Evolutionary conservation across 2,329 filamentous ascomycete genomes (phyloP).

Genomic region (Trichoderma hamatum): DNA sequence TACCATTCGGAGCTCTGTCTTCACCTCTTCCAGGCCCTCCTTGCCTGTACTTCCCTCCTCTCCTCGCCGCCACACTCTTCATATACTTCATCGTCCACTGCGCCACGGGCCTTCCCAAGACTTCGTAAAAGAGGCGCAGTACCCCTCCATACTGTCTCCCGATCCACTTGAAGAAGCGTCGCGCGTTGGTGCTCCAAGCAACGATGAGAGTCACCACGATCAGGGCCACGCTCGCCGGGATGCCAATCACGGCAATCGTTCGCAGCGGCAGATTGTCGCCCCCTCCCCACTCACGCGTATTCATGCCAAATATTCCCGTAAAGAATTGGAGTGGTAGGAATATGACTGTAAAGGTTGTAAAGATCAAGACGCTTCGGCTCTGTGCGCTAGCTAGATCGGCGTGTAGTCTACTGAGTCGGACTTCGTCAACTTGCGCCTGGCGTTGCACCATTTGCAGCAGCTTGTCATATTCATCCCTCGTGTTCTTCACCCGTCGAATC

Average conservation of each 20-base stretch:
- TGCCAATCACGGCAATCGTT: conserved; percentile 52
- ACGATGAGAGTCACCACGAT: conserved; percentile 55
- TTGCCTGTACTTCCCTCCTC: conserved; percentile 30
- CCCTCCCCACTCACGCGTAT: conserved; percentile 62
- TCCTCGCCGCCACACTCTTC: neutral
- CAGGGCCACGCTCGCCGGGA: conserved; percentile 52
- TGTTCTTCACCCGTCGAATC: conserved; percentile 59
- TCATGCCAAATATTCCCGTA: conserved; percentile 67
- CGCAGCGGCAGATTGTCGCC: conserved; percentile 48
- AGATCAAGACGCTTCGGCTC: conserved; percentile 66
- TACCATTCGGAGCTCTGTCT: conserved; percentile 27
- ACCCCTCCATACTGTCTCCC: conserved; percentile 26
- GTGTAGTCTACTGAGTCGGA: conserved; percentile 63
- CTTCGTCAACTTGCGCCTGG: conserved; percentile 68
- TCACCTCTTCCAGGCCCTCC: conserved; percentile 27
- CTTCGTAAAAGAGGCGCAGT: conserved; percentile 33
- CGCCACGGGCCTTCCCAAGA: conserved; percentile 33
- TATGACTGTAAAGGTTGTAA: conserved; percentile 65
- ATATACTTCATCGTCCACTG: conserved; percentile 15
- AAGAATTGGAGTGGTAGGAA: conserved; percentile 68
- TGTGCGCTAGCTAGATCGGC: conserved; percentile 65
- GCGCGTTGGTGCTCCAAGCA: conserved; percentile 57
- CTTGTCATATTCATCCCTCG: conserved; percentile 65
- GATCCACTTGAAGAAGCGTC: conserved; percentile 38
- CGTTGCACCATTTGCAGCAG: conserved; percentile 69